phyloP scores from a whole-genome alignment of 1,284 basidiomycete species.

The Austroboletus novae-zelandiae region DNA sequence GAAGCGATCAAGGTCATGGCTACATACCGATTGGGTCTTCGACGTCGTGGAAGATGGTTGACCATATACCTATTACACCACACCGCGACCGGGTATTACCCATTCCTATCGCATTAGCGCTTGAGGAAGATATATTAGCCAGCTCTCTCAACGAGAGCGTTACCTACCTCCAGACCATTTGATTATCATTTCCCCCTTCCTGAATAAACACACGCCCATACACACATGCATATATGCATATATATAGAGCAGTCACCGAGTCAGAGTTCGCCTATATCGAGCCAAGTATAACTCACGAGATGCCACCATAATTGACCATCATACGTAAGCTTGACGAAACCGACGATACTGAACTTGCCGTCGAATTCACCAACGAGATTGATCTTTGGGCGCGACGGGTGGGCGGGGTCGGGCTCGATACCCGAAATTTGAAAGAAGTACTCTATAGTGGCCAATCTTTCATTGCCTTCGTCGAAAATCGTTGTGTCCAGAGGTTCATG shows the following conservation, averaged over 20 bases:
- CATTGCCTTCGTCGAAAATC: conserved; percentile 50
- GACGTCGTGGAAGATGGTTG: conserved; percentile 60
- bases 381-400: conserved; percentile 53
- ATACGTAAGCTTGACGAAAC: conserved; percentile 53
- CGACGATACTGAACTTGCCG: conserved; percentile 45
- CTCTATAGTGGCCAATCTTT: conserved; percentile 49
- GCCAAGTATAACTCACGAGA: conserved; percentile 47
- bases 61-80: conserved; percentile 67
- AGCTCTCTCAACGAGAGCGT: neutral
- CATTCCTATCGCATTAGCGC: conserved; percentile 62
- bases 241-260: neutral
- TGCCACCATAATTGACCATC: conserved; percentile 61
- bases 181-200: conserved; percentile 56
- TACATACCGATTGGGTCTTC: conserved; percentile 56
- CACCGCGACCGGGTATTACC: conserved; percentile 57
- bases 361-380: conserved; percentile 52
- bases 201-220: conserved; percentile 19
- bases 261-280: neutral
- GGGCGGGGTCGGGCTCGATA: conserved; percentile 41
- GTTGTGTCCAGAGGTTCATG: conserved; percentile 39
- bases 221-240: neutral
- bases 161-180: conserved; percentile 60
- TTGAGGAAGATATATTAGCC: conserved; percentile 21
- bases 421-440: conserved; percentile 45
- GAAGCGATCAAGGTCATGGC: conserved; percentile 1